Evolutionary conservation across 441 rosid species (phyloP), one percentile per base, ranked within the genome.

Genomic region (Syzygium syzygioides): DNA sequence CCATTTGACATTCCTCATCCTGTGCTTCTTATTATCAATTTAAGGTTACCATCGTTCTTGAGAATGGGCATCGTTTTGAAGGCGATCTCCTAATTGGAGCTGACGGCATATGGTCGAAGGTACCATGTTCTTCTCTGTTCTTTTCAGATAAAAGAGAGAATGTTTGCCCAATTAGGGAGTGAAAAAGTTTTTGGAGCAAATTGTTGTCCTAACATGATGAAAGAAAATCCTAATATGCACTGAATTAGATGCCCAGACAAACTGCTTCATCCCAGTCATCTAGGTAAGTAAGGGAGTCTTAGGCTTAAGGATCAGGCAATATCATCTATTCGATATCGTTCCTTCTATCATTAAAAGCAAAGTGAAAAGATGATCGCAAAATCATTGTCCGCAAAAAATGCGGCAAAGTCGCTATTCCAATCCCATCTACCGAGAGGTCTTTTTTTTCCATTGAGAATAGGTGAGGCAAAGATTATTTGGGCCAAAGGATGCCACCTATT

Each of bases 101-200:
- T 71, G 99, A 98, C 92, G 99, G 99, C 86, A 98, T 98, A 87
- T 89, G 98, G 96, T 98, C 99, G 23, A 98, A 95, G 96, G 99
- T 96, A 91, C 32, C 30, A 53, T 66, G 79, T 87, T 86, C 52
- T 76, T 76, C 83, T 45, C 52, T 76, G 18, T 41, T 76, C n/a
- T 76, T 76, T 71, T 37, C 52, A 41, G 50, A 76, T 37, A 45
- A 20, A 37, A 76, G 50, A 37, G 76, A 59, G 20, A 54, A 59
- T 45, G 32, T n/a, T 56, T 56, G 37, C 26, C 66, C 50, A 52
- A 54, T 54, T 60, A 85, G 15, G 48, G 48, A 20, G 48, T 20
- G 48, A 55, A 85, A 85, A 41, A 20, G 12, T 54, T 41, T 85
- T 55, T 85, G 45, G n/a, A 30, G 87, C 30, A 54, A 54, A 32